Percentiles rank a stretch among this genome's conserved stretches.
Conservation (phyloP, 768 basidiomycete genomes). For the Trametes cingulata region DNA sequence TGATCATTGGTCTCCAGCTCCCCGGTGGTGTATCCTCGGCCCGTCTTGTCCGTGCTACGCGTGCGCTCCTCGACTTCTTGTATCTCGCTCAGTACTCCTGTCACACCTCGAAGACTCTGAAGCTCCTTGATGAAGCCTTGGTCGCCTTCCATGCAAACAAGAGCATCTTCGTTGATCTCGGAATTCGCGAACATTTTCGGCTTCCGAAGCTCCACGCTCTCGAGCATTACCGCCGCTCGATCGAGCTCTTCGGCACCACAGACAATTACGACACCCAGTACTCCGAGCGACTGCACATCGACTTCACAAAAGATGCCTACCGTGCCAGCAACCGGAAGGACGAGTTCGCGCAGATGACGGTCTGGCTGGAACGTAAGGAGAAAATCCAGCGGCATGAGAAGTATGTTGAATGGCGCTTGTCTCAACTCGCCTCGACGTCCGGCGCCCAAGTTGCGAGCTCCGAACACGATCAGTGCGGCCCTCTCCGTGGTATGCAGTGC, state of each 20-base stretch:
- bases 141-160: slow-evolving; percentile 27
- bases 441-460: no score
- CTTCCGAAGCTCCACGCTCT: slow-evolving; percentile 28
- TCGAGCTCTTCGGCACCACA: slow-evolving; percentile 22
- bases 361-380: slow-evolving; percentile 17
- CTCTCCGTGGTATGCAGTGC: no score
- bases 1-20: slow-evolving; percentile 23
- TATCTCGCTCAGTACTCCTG: slow-evolving; percentile 28
- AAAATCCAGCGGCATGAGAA: slow-evolving; percentile 14
- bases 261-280: slow-evolving; percentile 29
- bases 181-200: slow-evolving; percentile 24
- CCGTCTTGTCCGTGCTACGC: slow-evolving; percentile 18
- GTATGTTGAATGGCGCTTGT: slow-evolving; percentile 15
- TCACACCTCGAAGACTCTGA: slow-evolving; percentile 21
- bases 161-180: slow-evolving; percentile 25
- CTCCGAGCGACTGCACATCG: slow-evolving; percentile 42
- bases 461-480: no score
- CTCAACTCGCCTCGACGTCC: neutral
- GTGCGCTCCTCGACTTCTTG: slow-evolving; percentile 28
- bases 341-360: slow-evolving; percentile 20
- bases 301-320: slow-evolving; percentile 39
- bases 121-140: slow-evolving; percentile 15
- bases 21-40: slow-evolving; percentile 4
- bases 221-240: slow-evolving; percentile 20
- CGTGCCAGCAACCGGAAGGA: slow-evolving; percentile 21